Percentiles rank a stretch among this genome's conserved stretches.
Evolutionary conservation across 257 asterid genomes (phyloP).

Genomic region (Nicotiana undulata): DNA sequence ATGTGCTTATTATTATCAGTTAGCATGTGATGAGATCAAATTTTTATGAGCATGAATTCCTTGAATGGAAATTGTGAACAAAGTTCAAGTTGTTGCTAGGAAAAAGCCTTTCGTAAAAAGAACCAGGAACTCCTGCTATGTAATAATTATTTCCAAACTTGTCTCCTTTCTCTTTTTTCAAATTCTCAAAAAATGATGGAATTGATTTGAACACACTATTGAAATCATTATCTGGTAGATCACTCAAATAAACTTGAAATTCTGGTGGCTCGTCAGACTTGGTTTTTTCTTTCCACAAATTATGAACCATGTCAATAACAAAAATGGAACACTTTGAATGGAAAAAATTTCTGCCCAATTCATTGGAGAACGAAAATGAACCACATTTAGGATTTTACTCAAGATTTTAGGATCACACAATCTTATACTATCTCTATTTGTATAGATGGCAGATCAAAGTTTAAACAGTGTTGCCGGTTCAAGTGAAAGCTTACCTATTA

Average conservation of each 20-base stretch:
- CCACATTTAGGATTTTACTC: no score
- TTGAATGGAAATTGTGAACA: neutral
- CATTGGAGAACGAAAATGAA: no score
- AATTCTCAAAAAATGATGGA: neutral
- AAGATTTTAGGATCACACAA: no score
- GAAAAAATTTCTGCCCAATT: no score
- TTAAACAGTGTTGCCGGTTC: no score
- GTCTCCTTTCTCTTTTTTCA: neutral
- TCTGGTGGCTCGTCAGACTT: slow-evolving; percentile 5
- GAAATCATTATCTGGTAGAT: slow-evolving; percentile 36
- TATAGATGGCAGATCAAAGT: no score
- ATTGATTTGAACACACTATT: slow-evolving; percentile 31
- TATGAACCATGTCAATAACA: slow-evolving; percentile 13
- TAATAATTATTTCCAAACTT: slow-evolving; percentile 6
- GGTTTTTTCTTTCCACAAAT: neutral
- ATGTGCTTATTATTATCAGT: neutral
- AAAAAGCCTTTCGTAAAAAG: slow-evolving; percentile 30
- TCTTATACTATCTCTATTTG: no score
- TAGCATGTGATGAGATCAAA: neutral
- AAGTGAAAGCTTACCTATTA: no score
- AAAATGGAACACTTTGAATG: no score
- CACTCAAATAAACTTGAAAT: slow-evolving; percentile 26
- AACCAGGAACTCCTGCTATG: slow-evolving; percentile 27
- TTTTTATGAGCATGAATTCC: neutral
- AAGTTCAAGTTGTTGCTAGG: slow-evolving; percentile 23